Percentiles rank a stretch among this genome's conserved stretches.
Conservation (phyloP, 257 asterid genomes). For the Penstemon eatonii region DNA sequence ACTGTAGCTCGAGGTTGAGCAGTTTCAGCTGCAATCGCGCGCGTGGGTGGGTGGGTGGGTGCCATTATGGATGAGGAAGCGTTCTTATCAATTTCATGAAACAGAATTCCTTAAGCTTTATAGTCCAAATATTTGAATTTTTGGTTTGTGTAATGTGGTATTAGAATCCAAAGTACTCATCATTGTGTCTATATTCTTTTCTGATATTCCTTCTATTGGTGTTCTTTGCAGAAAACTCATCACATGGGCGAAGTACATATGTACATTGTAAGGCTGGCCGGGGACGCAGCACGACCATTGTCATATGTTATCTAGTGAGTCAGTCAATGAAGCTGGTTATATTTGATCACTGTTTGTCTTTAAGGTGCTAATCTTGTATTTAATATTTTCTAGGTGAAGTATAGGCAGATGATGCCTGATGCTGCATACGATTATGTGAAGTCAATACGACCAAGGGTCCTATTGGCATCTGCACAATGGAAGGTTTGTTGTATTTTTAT, state of each 20-base stretch:
- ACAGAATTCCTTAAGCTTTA: background rate
- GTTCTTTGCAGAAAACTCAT: constrained; percentile 46
- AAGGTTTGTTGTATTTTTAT: constrained; percentile 37
- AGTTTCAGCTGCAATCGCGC: too few species aligned
- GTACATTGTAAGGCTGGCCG: constrained; percentile 81
- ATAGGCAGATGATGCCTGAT: constrained; percentile 64
- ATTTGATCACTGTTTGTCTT: constrained; percentile 9
- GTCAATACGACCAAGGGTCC: constrained; percentile 66
- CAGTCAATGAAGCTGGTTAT: constrained; percentile 7
- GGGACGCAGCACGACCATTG: constrained; percentile 76
- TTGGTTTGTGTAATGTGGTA: background rate
- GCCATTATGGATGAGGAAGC: background rate
- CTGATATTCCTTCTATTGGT: constrained; percentile 13
- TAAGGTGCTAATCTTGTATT: background rate
- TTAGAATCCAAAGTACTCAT: background rate
- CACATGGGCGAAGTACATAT: constrained; percentile 46
- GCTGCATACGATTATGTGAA: constrained; percentile 62
- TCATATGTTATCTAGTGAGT: constrained; percentile 67
- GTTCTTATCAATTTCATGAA: background rate
- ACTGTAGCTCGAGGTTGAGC: too few species aligned
- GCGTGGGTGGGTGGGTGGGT: background rate
- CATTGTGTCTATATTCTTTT: background rate
- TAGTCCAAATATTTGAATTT: background rate
- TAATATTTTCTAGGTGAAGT: constrained; percentile 42
- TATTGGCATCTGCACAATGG: constrained; percentile 57